Evolutionary conservation across 805 yeast genomes (phyloP), one percentile per base, ranked within the genome.

Genomic region (Wickerhamomyces sydowiorum): DNA sequence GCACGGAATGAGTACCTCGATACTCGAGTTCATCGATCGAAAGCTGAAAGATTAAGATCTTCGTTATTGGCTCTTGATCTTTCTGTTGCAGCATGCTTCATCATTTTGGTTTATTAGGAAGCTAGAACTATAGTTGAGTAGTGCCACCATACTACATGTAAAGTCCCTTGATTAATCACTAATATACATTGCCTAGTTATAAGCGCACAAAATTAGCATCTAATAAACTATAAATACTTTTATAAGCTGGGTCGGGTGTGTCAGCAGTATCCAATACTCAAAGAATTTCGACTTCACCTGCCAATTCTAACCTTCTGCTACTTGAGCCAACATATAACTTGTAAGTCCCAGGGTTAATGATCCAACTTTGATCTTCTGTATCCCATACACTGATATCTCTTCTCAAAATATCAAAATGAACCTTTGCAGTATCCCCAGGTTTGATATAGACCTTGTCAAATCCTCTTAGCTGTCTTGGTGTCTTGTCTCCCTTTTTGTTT

Each of bases 301-400:
- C 66, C 25, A 73, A 57, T 45, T 72, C 77, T 20, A 70, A 57
- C 43, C 65, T 68, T 45, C 75, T 57, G 50, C 76, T 69, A 25
- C 76, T 69, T 18, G 75, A 66, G 0, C 81, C 74, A 31, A 77
- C 65, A 46, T 67, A 76, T 9, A 78, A 59, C 44, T 66, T 69
- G 59, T 76, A 79, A 4, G 68, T 64, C 2, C 84, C 85, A 9
- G 75, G 71, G 49, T 70, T 76, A 31, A 78, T 70, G 19, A 75
- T 60, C 84, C 85, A 78, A 48, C 76, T 74, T 53, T 76, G 80
- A 14, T 70, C 65, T 18, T 56, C 65, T 0, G 74, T 64, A 50
- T 77, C 82, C 82, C 82, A 78, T 20, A 72, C 63, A 41, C 78
- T 67, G 46, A 78, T 59, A 56, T 79, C 84, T 43, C 80, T 65